phyloP scores from a whole-genome alignment of 2,329 filamentous ascomycete genomes.

The Apiospora malaysiana region DNA sequence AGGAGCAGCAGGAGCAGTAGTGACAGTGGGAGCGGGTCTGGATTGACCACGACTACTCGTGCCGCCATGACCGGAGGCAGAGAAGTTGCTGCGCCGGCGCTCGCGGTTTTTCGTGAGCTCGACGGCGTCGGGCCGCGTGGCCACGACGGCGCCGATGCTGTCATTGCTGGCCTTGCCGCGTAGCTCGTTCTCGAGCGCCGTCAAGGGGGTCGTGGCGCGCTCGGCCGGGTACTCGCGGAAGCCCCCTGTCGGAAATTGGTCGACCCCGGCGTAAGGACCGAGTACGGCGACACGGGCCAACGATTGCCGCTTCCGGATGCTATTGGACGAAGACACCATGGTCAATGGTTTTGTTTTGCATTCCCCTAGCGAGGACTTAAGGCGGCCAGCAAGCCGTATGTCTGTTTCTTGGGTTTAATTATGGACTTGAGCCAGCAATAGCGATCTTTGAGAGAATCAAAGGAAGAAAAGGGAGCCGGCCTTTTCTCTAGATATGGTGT shows the following conservation, averaged over 20 bases:
- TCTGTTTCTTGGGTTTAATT: background rate
- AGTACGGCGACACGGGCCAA: constrained; percentile 20
- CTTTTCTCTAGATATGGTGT: background rate
- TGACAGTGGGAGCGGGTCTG: no score
- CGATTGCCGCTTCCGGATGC: constrained; percentile 11
- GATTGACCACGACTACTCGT: background rate
- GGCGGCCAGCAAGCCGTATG: background rate
- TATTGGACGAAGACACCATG: background rate
- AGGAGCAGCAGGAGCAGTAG: background rate
- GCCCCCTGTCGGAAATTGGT: background rate
- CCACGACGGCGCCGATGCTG: constrained; percentile 20
- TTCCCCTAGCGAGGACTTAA: background rate
- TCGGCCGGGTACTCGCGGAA: background rate
- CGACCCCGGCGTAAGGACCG: background rate
- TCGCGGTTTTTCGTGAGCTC: constrained; percentile 8
- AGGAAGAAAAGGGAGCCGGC: background rate
- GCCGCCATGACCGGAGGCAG: background rate
- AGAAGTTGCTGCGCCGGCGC: background rate
- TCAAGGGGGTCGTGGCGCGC: constrained; percentile 20
- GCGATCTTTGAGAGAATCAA: background rate
- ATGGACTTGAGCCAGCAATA: background rate
- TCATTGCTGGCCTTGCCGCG: constrained; percentile 20
- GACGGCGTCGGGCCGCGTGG: constrained; percentile 14
- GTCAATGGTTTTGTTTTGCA: background rate
- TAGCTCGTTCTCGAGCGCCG: constrained; percentile 21